These are phyloP conservation scores for Ceratocystis cacaofunesta DNA, from an alignment of 2,329 filamentous ascomycete genomes.

Conservation along the genomic window DNA sequence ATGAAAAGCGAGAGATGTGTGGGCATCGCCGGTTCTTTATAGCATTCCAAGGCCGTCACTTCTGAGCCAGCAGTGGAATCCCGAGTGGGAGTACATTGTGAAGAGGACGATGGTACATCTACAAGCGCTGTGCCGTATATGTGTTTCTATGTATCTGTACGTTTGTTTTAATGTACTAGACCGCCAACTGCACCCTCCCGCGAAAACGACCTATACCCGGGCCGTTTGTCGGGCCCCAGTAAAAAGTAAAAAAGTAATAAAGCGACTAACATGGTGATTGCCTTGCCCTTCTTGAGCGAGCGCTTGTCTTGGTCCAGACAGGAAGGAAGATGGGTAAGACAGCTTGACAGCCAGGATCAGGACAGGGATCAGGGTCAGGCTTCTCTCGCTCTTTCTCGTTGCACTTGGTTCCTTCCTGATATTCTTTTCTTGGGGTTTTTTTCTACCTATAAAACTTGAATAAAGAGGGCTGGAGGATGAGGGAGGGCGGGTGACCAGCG, in stretches of 20 bases:
- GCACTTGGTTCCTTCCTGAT: neutral
- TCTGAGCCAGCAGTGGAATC: neutral
- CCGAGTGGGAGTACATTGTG: neutral
- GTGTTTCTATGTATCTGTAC: neutral
- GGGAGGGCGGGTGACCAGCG: neutral
- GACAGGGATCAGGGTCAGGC: neutral
- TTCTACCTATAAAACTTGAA: neutral
- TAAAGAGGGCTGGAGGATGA: neutral
- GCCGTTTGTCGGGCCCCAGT: neutral
- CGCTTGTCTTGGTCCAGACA: neutral
- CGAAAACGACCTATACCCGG: neutral
- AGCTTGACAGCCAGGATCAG: neutral
- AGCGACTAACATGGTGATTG: neutral
- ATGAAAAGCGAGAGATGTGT: neutral
- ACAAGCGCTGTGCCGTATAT: neutral
- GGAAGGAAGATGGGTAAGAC: neutral
- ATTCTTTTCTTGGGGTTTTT: neutral
- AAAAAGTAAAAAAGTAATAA: neutral
- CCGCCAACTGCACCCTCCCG: neutral
- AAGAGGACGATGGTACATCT: neutral
- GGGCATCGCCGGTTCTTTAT: conserved; percentile 10
- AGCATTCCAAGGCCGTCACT: conserved; percentile 9
- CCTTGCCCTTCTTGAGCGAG: neutral
- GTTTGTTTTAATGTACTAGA: neutral
- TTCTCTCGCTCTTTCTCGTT: neutral